Percentiles rank a stretch among this genome's conserved stretches.
Conservation (phyloP, 495 filamentous ascomycete species). For the Choiromyces venosus region DNA sequence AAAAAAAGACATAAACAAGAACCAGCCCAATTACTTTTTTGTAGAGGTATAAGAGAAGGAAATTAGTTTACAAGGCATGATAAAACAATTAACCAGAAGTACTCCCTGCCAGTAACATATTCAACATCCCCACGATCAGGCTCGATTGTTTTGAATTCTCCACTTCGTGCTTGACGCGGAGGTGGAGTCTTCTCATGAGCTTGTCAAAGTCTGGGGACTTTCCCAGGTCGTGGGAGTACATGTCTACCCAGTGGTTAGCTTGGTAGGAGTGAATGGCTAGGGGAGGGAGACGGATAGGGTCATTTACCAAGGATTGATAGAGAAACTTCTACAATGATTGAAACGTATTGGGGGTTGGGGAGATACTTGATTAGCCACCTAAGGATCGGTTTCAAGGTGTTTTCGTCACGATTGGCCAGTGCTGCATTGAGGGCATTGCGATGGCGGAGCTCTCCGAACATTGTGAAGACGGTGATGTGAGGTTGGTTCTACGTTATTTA, state of each 20-base stretch:
- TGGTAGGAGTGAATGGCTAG: neutral
- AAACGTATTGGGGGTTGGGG: slow-evolving; percentile 68
- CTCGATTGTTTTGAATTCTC: slow-evolving; percentile 74
- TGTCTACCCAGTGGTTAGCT: slow-evolving; percentile 47
- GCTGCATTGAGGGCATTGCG: slow-evolving; percentile 79
- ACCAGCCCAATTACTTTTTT: neutral
- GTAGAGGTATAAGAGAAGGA: neutral
- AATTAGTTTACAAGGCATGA: neutral
- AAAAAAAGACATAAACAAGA: neutral
- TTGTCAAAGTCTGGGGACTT: slow-evolving; percentile 66
- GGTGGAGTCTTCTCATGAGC: slow-evolving; percentile 58
- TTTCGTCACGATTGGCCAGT: slow-evolving; percentile 75
- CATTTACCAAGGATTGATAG: slow-evolving; percentile 57
- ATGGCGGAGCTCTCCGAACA: slow-evolving; percentile 78
- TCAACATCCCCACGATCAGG: slow-evolving; percentile 76
- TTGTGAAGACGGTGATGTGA: slow-evolving; percentile 60
- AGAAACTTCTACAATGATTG: slow-evolving; percentile 69
- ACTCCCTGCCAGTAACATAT: slow-evolving; percentile 55
- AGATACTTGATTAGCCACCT: slow-evolving; percentile 77
- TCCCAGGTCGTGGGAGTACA: slow-evolving; percentile 76
- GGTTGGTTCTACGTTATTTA: slow-evolving; percentile 47
- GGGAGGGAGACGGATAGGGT: neutral
- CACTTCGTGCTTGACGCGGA: slow-evolving; percentile 66
- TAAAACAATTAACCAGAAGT: neutral
- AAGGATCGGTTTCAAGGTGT: slow-evolving; percentile 70